Evolutionary conservation across 129 eudicot genomes (phyloP).

Genomic region (Dittrichia graveolens): DNA sequence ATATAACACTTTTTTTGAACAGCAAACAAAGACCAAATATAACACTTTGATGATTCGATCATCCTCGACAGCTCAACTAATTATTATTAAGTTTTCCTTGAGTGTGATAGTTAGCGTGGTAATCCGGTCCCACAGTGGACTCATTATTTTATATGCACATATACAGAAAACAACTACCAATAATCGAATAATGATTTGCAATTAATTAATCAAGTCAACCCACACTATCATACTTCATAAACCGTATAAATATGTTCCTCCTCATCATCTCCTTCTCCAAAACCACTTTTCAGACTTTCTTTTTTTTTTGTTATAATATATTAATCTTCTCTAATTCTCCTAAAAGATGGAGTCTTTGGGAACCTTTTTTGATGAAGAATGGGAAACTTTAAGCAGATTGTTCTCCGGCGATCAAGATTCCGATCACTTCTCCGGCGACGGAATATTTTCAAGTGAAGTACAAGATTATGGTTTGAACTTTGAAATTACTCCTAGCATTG

Average conservation of each 20-base stretch:
- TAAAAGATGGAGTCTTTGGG: slow-evolving; percentile 60
- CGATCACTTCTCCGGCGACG: slow-evolving; percentile 28
- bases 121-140: slow-evolving; percentile 63
- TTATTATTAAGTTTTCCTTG: background rate
- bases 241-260: slow-evolving; percentile 49
- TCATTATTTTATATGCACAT: slow-evolving; percentile 31
- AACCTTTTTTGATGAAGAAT: slow-evolving; percentile 71
- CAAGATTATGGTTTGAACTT: slow-evolving; percentile 38
- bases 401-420: slow-evolving; percentile 56
- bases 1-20: too few species aligned
- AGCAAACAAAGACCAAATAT: too few species aligned
- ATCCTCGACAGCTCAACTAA: background rate
- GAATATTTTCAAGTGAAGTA: slow-evolving; percentile 24
- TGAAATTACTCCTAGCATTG: slow-evolving; percentile 35
- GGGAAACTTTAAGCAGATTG: slow-evolving; percentile 63
- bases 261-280: slow-evolving; percentile 30
- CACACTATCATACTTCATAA: slow-evolving; percentile 34
- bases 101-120: slow-evolving; percentile 46
- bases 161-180: slow-evolving; percentile 27
- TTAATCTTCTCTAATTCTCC: slow-evolving; percentile 6
- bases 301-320: background rate
- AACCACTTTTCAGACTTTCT: slow-evolving; percentile 25
- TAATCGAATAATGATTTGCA: slow-evolving; percentile 43
- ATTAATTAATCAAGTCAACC: slow-evolving; percentile 53
- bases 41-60: too few species aligned